These are phyloP conservation scores for Blastobotrys serpentis DNA, from an alignment of 1,139 yeast genomes.

Conservation along the genomic window DNA sequence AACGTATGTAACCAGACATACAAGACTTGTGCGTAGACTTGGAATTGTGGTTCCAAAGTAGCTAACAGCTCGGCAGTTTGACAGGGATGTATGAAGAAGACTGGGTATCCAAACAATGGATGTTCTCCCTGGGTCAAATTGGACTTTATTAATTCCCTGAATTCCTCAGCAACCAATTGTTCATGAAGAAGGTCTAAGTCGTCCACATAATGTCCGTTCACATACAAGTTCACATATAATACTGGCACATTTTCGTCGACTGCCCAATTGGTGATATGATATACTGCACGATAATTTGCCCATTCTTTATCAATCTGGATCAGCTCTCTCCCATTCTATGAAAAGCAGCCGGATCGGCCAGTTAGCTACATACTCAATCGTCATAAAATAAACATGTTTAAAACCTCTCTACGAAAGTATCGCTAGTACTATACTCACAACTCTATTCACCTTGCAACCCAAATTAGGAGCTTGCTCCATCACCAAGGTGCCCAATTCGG, in stretches of 20 bases:
- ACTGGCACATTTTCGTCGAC: conserved; percentile 36
- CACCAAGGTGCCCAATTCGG: neutral
- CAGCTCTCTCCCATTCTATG: conserved; percentile 7
- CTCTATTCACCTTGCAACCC: neutral
- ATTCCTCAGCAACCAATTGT: conserved; percentile 20
- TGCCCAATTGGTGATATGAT: conserved; percentile 33
- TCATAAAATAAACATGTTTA: too few species aligned
- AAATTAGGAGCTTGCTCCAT: neutral
- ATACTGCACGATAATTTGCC: conserved; percentile 17
- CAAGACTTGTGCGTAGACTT: conserved; percentile 12
- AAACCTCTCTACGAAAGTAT: neutral
- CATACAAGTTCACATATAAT: conserved; percentile 31
- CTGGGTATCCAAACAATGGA: conserved; percentile 36
- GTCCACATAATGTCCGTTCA: conserved; percentile 23
- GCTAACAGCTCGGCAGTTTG: conserved; percentile 31
- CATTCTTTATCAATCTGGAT: conserved; percentile 15
- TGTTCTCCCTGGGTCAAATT: conserved; percentile 38
- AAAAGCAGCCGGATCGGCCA: too few species aligned
- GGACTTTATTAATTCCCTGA: conserved; percentile 2
- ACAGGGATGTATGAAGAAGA: conserved; percentile 42
- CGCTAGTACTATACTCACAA: neutral
- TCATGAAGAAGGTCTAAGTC: conserved; percentile 23
- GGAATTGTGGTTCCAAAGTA: conserved; percentile 11
- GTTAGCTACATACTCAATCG: too few species aligned
- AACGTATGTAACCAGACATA: conserved; percentile 32